Conservation (phyloP, 768 basidiomycete species). For the Tulasnella sp. region DNA sequence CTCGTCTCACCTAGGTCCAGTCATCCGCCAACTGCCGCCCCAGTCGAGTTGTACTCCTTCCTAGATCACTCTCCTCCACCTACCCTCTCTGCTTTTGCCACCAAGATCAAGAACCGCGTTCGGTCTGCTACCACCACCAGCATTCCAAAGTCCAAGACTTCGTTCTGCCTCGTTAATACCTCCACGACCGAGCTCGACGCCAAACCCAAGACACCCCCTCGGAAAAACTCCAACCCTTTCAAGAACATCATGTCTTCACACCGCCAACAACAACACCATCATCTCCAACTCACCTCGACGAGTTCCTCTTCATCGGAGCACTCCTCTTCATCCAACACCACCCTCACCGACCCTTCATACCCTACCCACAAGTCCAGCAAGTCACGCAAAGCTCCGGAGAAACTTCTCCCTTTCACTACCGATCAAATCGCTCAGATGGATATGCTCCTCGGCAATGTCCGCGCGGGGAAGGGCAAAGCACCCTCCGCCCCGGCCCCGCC, state of each 20-base stretch:
- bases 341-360: not conserved
- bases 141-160: not conserved
- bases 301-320: not conserved
- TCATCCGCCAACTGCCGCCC: not conserved
- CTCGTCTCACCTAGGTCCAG: not conserved
- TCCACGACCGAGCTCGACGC: not conserved
- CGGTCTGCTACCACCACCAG: not conserved
- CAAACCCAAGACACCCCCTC: not conserved
- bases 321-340: not conserved
- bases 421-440: constrained; percentile 10
- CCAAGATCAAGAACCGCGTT: not conserved
- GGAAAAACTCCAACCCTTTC: not conserved
- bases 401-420: constrained; percentile 11
- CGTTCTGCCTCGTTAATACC: not conserved
- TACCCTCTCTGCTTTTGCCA: not conserved
- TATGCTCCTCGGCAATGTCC: constrained; percentile 3
- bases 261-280: constrained; percentile 3
- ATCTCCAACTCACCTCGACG: not conserved
- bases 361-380: not conserved
- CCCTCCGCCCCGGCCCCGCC: not conserved
- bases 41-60: too few relatives aligned
- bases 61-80: not conserved
- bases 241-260: not conserved
- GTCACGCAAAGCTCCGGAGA: constrained; percentile 7
- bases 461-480: constrained; percentile 7